Conservation (phyloP, 257 asterid genomes). For the Handroanthus guayacan region DNA sequence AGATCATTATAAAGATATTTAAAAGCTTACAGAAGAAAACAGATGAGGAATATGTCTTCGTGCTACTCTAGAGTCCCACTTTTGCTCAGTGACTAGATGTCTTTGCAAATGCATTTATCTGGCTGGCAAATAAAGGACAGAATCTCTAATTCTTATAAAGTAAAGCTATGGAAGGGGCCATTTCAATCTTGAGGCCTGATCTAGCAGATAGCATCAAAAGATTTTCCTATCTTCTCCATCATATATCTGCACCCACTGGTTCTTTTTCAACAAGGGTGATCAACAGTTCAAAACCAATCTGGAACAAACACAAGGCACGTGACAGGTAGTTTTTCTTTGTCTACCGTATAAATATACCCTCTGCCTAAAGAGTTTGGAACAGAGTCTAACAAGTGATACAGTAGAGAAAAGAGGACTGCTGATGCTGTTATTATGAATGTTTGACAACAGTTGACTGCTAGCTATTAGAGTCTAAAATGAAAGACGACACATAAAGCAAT, state of each 20-base stretch:
- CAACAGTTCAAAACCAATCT: neutral
- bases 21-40: neutral
- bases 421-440: neutral
- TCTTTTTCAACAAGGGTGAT: neutral
- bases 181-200: neutral
- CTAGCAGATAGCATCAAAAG: neutral
- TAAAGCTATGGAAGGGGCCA: neutral
- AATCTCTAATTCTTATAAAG: neutral
- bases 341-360: neutral
- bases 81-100: neutral
- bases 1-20: neutral
- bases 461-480: neutral
- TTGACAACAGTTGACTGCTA: neutral
- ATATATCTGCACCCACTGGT: neutral
- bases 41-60: neutral
- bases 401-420: neutral
- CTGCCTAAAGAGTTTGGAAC: neutral
- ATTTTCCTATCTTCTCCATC: neutral
- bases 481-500: neutral
- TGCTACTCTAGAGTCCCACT: constrained; percentile 14
- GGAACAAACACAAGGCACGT: neutral
- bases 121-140: neutral
- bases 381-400: neutral
- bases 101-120: neutral
- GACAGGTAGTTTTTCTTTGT: neutral